Evolutionary conservation across 805 yeast species (phyloP), one percentile per base, ranked within the genome.

Genomic region (Sporopachydermia quercuum): DNA sequence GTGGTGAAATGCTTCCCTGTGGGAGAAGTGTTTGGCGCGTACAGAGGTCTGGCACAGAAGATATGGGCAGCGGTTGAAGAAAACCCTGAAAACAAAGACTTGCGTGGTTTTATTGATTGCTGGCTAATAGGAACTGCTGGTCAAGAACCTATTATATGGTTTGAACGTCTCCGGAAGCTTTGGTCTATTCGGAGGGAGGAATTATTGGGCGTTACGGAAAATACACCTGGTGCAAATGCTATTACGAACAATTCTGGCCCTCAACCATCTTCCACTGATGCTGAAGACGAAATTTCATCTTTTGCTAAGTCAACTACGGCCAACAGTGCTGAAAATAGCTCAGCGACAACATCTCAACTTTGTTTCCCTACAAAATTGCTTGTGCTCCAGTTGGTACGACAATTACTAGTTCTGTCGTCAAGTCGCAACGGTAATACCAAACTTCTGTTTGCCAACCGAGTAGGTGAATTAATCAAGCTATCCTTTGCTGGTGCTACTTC

Each of bases 401-500:
- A n/a, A 23, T 23, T 23, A 23, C 30, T 23, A n/a, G n/a, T n/a
- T n/a, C n/a, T n/a, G n/a, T n/a, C n/a, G n/a, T n/a, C n/a, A 0
- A 58, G 65, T 18, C 54, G 65, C 43, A 56, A 66, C 30, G 64
- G 60, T 35, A 66, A 68, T 37, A 56, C 61, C n/a, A 55, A 53
- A 19, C 57, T 65, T 16, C 55, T 71, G 36, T 37, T 60, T 4
- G 50, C 57, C 2, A 45, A 47, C 1, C 46, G 44, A 15, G 51
- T 61, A 3, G 63, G 68, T 15, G 93, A 82, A 15, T 57, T 89
- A 34, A 77, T 87, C 18, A 77, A 80, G 44, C 63, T 85, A 3
- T 76, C 95, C 1, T 87, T 84, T 50, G 66, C 79, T 6, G 85
- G 94, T 0, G 75, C 94, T 0, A 81, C 94, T 0, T 72, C 93